Evolutionary conservation across 208 protist species (phyloP), one percentile per base, ranked within the genome.

Genomic region (Leishmania braziliensis): DNA sequence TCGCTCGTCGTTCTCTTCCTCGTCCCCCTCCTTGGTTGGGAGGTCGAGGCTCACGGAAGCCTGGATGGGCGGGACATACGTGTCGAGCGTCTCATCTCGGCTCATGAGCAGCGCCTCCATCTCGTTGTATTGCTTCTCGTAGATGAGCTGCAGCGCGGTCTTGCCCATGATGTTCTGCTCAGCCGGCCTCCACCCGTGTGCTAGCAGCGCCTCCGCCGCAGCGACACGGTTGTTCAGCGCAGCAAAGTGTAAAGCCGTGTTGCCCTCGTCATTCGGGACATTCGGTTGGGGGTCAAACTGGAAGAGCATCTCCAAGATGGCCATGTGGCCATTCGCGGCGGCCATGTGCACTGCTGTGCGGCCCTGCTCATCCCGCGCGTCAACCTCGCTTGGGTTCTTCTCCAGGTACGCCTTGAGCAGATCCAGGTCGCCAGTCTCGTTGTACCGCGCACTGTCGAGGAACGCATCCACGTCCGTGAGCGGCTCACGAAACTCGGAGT

Each of bases 261-360:
- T 97, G 39, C 95, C 95, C 78, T 97, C 90, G 46, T 91, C 75
- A 73, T 97, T 98, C 8, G 88, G 77, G 29, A 92, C 71, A 86
- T 98, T 90, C 2, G 90, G 89, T 26, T 77, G 70, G 14, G 94
- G 91, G 60, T 81, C 74, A 76, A 93, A 95, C 39, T 80, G 75
- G 39, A 94, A 88, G 18, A 98, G 89, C 82, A 93, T 89, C 75
- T 95, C 86, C 12, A 98, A 79, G 10, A 96, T 88, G 5, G 75
- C 66, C 84, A 92, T 87, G 84, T 96, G 95, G 14, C 93, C 93
- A 80, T 97, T 96, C 48, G 93, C 93, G 14, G 95, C 92, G 0
- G 95, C 95, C 88, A 96, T 92, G 87, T 97, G 94, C 33, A 97
- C 83, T 16, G 92, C 93, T 3, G 95, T 97, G 51, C 92, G 91